Evolutionary conservation across 1,284 basidiomycete species (phyloP).

Genomic region (Mycena sp.): DNA sequence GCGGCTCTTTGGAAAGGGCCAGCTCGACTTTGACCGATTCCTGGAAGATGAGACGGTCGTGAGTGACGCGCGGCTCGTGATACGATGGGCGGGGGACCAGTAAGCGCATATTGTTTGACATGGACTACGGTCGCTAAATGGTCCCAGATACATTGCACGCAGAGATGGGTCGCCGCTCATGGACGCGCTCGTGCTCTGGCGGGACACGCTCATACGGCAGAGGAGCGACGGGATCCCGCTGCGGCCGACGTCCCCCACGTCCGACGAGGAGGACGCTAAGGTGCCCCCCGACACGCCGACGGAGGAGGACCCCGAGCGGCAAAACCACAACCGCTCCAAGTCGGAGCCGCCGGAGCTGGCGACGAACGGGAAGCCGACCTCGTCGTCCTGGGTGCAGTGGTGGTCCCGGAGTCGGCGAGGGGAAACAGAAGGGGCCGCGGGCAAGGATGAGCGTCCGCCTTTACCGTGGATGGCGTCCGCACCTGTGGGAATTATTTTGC

Average conservation of each 20-base stretch:
- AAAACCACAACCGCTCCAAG: slow-evolving; percentile 24
- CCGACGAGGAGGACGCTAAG: slow-evolving; percentile 30
- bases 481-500: slow-evolving; percentile 24
- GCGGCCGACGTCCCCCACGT: slow-evolving; percentile 44
- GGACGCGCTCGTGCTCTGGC: slow-evolving; percentile 70
- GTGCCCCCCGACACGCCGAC: slow-evolving; percentile 24
- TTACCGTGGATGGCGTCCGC: slow-evolving; percentile 42
- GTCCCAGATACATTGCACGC: slow-evolving; percentile 67
- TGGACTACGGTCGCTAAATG: slow-evolving; percentile 1
- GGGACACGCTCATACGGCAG: slow-evolving; percentile 57
- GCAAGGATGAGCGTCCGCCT: slow-evolving; percentile 39
- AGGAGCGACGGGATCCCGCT: slow-evolving; percentile 34
- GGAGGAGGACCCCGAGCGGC: slow-evolving; percentile 16
- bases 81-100: slow-evolving; percentile 72
- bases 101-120: slow-evolving; percentile 42
- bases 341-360: slow-evolving; percentile 42
- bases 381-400: slow-evolving; percentile 79
- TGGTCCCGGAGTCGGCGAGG: slow-evolving; percentile 69
- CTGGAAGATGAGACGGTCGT: slow-evolving; percentile 64
- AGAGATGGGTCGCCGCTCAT: slow-evolving; percentile 72
- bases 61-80: slow-evolving; percentile 65
- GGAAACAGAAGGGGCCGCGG: not conserved
- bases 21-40: slow-evolving; percentile 64
- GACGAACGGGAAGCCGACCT: slow-evolving; percentile 55
- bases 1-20: slow-evolving; percentile 60